Evolutionary conservation across 352 stramenopile species (phyloP), one percentile per base, ranked within the genome.

Genomic region (Vaucheria bursata): DNA sequence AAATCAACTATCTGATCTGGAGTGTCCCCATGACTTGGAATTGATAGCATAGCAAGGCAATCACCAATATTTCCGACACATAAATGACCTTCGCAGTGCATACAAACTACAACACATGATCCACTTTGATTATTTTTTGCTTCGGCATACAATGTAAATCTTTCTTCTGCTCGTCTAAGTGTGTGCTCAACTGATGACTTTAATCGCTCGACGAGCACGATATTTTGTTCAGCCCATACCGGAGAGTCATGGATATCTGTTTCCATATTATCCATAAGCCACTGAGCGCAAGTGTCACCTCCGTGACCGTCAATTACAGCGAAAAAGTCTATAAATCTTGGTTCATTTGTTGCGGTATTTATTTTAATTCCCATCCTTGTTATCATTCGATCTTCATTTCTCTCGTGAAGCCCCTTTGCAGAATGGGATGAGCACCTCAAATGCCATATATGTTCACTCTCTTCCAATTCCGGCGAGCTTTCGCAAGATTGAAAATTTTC

Each of bases 201-300:
- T n/a, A n/a, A n/a, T n/a, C n/a, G n/a, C n/a, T n/a, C n/a, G n/a
- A n/a, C n/a, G n/a, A n/a, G n/a, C n/a, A n/a, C n/a, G n/a, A n/a
- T n/a, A n/a, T n/a, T n/a, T n/a, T n/a, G n/a, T n/a, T n/a, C n/a
- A n/a, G n/a, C n/a, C n/a, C n/a, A n/a, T 2, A 25, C 8, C 65
- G 2, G n/a, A 34, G 73, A 18, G 29, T 6, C 7, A 32, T n/a
- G 73, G 7, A 6, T 25, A 3, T 32, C 18, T 7, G 29, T 73
- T 66, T 74, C 76, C 77, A 82, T 75, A 45, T 79, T 82, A 1
- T 82, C 77, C 70, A 31, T 75, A 7, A 82, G 71, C 36, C 34
- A 82, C 12, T 82, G 77, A 12, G 77, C 64, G 39, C 77, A 82
- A 6, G 38, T 45, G 31, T 53, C 37, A 8, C 77, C 77, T 0